Evolutionary conservation across 225 moss, liverwort and hornwort species (phyloP), one percentile per base, ranked within the genome.

Genomic region (Pseudisothecium myosuroides): DNA sequence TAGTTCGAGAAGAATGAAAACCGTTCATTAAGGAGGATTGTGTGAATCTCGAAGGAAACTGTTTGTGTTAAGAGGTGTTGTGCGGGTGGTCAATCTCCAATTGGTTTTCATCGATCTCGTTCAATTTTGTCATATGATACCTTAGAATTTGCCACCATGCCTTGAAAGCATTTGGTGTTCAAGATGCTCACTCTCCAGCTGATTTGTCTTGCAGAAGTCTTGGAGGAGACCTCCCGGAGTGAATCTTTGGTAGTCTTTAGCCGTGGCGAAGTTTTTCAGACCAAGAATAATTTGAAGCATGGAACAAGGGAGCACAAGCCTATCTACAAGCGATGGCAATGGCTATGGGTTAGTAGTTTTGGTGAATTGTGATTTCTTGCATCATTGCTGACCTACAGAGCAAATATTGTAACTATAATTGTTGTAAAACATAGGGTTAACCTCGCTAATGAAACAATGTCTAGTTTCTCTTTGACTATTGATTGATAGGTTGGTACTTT

Each of bases 171-270:
- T n/a, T n/a, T n/a, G n/a, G n/a, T n/a, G n/a, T n/a, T n/a, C n/a
- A n/a, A n/a, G 0, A 19, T 49, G 19, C 45, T 12, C 31, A 32
- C 7, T 31, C 19, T 49, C 7, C 74, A 49, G 31, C 11, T 49
- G 31, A 3, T 34, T 34, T 50, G 0, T 3, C 12, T 13, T 13
- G 0, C 3, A 3, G 50, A 76, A 21, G 50, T 5, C 8, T 5
- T 50, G 13, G 50, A 13, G 21, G 21, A 76, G 20, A 50, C 8
- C 8, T 50, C 20, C 21, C 2, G 3, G 7, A 32, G 20, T 26
- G 37, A 26, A 2, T 55, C 9, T 55, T 37, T 7, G 1, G 14
- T 55, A 11, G 17, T 54, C 26, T 0, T 16, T 17, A 3, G n/a
- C 17, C 24, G 4, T 78, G 78, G 78, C 7, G 8, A 75, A 55